These are phyloP conservation scores for Trichosporon sp. DNA, from an alignment of 1,284 basidiomycete species.

Conservation along the genomic window DNA sequence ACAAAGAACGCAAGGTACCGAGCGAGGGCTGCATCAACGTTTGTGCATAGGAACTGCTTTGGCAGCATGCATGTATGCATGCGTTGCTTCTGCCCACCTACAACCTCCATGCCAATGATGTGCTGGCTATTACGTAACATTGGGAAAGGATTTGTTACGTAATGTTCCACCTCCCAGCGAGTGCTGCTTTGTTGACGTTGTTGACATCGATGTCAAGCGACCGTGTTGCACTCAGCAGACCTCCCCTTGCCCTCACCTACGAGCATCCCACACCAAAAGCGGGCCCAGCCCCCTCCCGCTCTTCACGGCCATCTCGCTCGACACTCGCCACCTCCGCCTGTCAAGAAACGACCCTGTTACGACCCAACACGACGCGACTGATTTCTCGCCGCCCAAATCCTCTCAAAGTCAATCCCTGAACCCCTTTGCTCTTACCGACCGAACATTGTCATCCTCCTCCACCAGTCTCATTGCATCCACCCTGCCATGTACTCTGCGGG, in stretches of 20 bases:
- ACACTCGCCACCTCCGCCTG: not conserved
- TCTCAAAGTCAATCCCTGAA: constrained; percentile 6
- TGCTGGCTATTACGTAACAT: not conserved
- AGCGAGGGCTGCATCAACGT: no score
- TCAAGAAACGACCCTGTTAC: constrained; percentile 3
- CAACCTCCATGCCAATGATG: no score
- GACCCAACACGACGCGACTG: constrained; percentile 22
- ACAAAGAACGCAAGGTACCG: no score
- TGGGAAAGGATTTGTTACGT: not conserved
- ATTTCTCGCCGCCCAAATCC: constrained; percentile 10
- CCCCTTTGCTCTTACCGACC: not conserved
- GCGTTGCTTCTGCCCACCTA: no score
- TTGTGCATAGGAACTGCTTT: no score
- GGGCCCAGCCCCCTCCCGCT: not conserved
- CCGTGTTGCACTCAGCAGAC: not conserved
- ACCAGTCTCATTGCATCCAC: not conserved
- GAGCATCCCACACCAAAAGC: constrained; percentile 11
- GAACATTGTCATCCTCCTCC: constrained; percentile 2
- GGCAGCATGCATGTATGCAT: no score
- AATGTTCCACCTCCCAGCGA: not conserved
- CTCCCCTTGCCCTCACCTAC: not conserved
- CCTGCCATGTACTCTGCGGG: constrained; percentile 1
- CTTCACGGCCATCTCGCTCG: not conserved
- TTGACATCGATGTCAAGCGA: not conserved
- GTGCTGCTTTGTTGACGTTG: not conserved